Evolutionary conservation across 2,329 filamentous ascomycete genomes (phyloP).

Genomic region (Xylaria sp.): DNA sequence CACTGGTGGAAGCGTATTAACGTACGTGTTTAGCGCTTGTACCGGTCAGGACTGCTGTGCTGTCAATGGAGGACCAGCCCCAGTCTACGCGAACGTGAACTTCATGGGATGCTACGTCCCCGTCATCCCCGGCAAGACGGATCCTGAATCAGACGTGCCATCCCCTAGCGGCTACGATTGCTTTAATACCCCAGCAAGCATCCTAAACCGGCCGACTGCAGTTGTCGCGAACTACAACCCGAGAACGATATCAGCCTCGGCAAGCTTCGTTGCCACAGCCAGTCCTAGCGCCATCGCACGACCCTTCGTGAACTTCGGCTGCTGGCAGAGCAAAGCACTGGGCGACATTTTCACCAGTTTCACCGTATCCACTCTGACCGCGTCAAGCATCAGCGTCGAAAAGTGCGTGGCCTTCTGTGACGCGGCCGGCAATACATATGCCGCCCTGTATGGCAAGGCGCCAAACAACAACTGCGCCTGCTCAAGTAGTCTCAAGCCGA

Average conservation of each 20-base stretch:
- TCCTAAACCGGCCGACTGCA: constrained; percentile 22
- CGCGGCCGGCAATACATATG: constrained; percentile 6
- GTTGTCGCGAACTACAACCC: constrained; percentile 11
- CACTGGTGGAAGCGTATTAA: background rate
- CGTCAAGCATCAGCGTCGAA: constrained; percentile 20
- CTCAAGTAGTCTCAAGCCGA: background rate
- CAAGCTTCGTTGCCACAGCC: constrained; percentile 40
- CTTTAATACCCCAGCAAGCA: constrained; percentile 35
- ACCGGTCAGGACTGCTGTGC: constrained; percentile 43
- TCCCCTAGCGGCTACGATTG: constrained; percentile 39
- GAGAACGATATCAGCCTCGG: constrained; percentile 31
- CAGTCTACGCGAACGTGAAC: constrained; percentile 62
- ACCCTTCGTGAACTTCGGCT: constrained; percentile 36
- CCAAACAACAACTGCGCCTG: constrained; percentile 23
- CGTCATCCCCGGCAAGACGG: constrained; percentile 43
- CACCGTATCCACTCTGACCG: background rate
- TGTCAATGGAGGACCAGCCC: constrained; percentile 50
- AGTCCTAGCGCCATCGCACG: constrained; percentile 6
- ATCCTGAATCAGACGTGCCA: constrained; percentile 19
- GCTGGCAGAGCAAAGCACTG: constrained; percentile 28
- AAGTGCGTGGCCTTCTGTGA: constrained; percentile 28
- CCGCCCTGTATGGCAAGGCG: constrained; percentile 13
- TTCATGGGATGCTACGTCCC: constrained; percentile 60
- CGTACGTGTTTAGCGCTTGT: constrained; percentile 42
- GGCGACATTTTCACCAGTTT: constrained; percentile 7